These are phyloP conservation scores for Luffa acutangula DNA, from an alignment of 306 rosid species.

Conservation along the genomic window DNA sequence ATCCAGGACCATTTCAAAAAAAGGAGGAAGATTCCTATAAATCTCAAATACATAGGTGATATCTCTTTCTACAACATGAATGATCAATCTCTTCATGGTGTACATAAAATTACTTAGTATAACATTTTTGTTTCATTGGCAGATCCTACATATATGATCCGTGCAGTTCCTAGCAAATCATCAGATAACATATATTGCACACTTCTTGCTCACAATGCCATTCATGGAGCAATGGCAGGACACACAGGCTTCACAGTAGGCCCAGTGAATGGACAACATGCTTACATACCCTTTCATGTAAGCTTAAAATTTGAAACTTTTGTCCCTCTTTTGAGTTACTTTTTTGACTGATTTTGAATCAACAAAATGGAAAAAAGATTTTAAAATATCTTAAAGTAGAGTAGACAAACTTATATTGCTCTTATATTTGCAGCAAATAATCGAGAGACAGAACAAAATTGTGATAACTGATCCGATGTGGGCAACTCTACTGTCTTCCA, in stretches of 20 bases:
- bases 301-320: constrained; percentile 6
- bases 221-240: constrained; percentile 79
- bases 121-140: constrained; percentile 12
- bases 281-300: constrained; percentile 60
- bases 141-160: constrained; percentile 84
- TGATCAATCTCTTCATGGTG: too few species aligned
- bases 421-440: constrained; percentile 34
- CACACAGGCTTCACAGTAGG: constrained; percentile 62
- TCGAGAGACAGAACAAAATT: constrained; percentile 37
- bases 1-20: constrained; percentile 42
- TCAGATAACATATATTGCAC: constrained; percentile 62
- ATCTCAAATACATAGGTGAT: constrained; percentile 64
- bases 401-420: background rate
- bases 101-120: background rate
- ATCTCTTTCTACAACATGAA: too few species aligned
- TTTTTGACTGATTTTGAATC: too few species aligned
- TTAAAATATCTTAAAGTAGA: background rate
- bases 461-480: constrained; percentile 63
- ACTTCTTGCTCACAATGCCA: constrained; percentile 60
- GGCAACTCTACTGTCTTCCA: constrained; percentile 57
- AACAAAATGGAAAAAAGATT: too few species aligned
- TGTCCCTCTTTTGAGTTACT: background rate
- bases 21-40: constrained; percentile 24
- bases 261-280: constrained; percentile 52
- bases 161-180: constrained; percentile 62